Conservation (phyloP, 768 basidiomycete genomes). For the Amanita fuliginea region DNA sequence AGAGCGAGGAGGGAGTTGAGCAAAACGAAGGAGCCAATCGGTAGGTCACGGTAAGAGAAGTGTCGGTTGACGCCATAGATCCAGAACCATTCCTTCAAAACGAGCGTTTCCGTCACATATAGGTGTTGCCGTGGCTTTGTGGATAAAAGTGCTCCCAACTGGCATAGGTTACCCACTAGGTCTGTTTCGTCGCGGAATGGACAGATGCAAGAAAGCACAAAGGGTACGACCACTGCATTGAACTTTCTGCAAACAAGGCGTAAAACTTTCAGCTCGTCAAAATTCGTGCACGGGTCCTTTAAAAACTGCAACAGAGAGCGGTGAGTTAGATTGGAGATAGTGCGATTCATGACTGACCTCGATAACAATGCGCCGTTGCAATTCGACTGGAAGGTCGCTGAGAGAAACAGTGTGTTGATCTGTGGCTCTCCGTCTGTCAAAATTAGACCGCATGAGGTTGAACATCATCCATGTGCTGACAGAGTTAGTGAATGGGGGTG, state of each 20-base stretch:
- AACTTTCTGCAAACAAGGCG: background rate
- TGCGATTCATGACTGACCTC: background rate
- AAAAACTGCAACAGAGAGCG: background rate
- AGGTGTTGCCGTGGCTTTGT: background rate
- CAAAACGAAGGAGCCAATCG: background rate
- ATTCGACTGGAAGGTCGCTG: background rate
- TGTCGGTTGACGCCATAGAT: background rate
- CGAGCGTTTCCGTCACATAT: background rate
- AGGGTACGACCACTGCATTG: background rate
- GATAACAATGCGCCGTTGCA: background rate
- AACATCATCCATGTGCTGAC: background rate
- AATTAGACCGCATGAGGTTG: background rate
- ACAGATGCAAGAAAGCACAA: background rate
- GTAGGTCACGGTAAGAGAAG: background rate
- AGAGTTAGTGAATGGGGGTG: background rate
- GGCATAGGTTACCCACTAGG: background rate
- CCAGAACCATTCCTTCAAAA: background rate
- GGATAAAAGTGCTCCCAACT: background rate
- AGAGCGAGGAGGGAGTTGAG: background rate
- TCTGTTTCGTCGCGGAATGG: background rate
- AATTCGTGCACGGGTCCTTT: background rate
- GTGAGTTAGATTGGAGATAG: background rate
- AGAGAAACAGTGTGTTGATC: background rate
- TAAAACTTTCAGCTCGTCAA: background rate
- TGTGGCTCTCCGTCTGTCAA: background rate